Evolutionary conservation across 106 monocot genomes (phyloP), one percentile per base, ranked within the genome.

Genomic region (Gastrodia elata): DNA sequence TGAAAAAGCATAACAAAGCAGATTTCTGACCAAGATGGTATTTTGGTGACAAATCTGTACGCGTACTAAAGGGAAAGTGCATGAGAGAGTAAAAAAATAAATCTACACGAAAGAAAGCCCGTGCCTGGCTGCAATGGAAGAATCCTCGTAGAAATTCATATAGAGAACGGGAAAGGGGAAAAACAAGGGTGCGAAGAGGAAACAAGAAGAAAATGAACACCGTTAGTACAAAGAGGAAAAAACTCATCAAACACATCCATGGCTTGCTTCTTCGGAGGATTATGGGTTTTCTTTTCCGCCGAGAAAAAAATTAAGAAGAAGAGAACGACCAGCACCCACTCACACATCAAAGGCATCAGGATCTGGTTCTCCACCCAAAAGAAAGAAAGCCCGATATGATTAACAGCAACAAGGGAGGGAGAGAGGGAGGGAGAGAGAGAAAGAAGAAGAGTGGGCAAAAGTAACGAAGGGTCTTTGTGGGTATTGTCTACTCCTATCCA

Each of bases 331-430:
- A 68, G 33, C 80, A 84, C 77, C 77, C 80, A 77, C 81, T 72
- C 80, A 80, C 77, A 44, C 70, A 84, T 74, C 80, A 42, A 77
- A 55, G 71, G 84, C 84, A 84, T 81, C 80, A 52, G 81, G 84
- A 84, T 81, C 80, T 40, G 81, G 84, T 78, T 84, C 84, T 84
- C 75, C 39, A 71, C 77, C 77, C 75, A 79, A 76, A 83, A 71
- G 42, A 76, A 83, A 71, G 42, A 72, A 70, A 68, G 46, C 73
- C 76, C 74, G 70, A 64, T 43, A 72, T 57, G 64, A 73, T 74
- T 42, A 83, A 76, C 75, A 83, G 75, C 79, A 83, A 34, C 65
- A 41, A 33, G 11, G 8, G 6, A 56, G 55, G 36, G 39, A 34
- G 68, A 43, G 41, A 71, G 44, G 56, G 70, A 82, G 71, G 35